Evolutionary conservation across 148 eudicot genomes (phyloP), one percentile per base, ranked within the genome.

Genomic region (Rheum nobile): DNA sequence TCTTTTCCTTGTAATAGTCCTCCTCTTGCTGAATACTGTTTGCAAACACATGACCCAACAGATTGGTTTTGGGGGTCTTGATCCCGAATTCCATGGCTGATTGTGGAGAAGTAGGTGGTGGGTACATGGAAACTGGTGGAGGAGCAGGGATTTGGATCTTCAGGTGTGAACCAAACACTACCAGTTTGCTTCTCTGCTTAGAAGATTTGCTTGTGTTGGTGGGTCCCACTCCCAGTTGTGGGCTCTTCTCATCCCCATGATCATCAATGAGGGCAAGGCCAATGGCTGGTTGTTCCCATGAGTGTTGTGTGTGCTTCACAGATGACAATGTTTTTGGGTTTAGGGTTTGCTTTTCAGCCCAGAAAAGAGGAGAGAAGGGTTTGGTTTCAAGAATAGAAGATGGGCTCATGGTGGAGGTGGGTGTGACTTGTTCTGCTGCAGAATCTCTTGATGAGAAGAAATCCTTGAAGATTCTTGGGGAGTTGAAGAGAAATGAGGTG

Each of bases 61-160:
- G 67, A 48, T 37, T 70, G 13, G 81, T 75, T 73, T 71, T 87
- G 14, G 88, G 82, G 47, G 96, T 89, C 55, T 95, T 88, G 24
- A 83, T 89, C 68, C 97, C 97, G 57, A 88, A 91, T 57, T 89
- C 92, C 13, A 83, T 78, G 1, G 98, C 90, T 32, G 94, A 93
- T 65, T 81, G 70, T 43, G 78, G 39, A 35, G 75, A 59, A 75
- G 65, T 5, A 22, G 70, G 57, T 35, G 37, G 37, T 35, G 37
- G 37, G 4, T 35, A 35, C 2, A 35, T 41, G 2, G 11, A 8
- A 9, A 9, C 17, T 42, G 19, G 65, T 26, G 63, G 71, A 47
- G 37, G 14, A 13, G 59, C 61, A 0, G 98, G 96, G 71, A 91
- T 86, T 82, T 89, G 93, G 73, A 91, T 88, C 71, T 86, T 91